Percentiles rank a stretch among this genome's conserved stretches.
Conservation (phyloP, 768 basidiomycete genomes). For the Phylloporus sp. region DNA sequence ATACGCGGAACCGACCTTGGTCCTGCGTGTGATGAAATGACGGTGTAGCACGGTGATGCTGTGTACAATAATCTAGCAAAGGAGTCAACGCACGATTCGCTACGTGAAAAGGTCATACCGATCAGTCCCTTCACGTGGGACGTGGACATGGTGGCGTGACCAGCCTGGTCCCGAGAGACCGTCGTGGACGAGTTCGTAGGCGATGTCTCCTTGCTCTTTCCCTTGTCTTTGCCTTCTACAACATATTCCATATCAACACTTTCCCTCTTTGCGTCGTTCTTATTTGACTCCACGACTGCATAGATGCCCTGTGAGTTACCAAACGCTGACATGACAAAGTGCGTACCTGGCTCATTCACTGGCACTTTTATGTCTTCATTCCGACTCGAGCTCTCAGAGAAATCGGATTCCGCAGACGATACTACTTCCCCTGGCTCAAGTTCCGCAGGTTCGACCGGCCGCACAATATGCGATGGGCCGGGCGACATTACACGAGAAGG, state of each 20-base stretch:
- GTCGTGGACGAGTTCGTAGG: not conserved
- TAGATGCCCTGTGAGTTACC: not conserved
- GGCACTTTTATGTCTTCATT: conserved; percentile 12
- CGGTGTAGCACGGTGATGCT: conserved; percentile 24
- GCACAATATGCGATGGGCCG: not conserved
- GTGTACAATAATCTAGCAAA: conserved; percentile 19
- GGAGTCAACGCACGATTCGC: not conserved
- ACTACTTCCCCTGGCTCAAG: conserved; percentile 27
- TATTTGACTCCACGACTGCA: not conserved
- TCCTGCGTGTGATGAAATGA: conserved; percentile 31
- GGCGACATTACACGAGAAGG: conserved; percentile 1
- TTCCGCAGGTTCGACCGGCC: conserved; percentile 4
- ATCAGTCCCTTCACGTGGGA: conserved; percentile 17
- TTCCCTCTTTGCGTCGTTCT: not conserved
- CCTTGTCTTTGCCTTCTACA: conserved; percentile 4
- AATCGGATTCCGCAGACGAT: conserved; percentile 22
- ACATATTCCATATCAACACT: not conserved
- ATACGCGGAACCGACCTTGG: conserved; percentile 34
- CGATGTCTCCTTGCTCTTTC: conserved; percentile 7
- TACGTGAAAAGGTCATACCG: conserved; percentile 2
- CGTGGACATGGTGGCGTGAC: not conserved
- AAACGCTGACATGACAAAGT: not conserved
- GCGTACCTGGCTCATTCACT: conserved; percentile 12
- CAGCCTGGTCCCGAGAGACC: not conserved
- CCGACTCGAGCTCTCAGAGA: conserved; percentile 22